phyloP scores from a whole-genome alignment of 106 monocot species.

The Platanthera zijinensis region DNA sequence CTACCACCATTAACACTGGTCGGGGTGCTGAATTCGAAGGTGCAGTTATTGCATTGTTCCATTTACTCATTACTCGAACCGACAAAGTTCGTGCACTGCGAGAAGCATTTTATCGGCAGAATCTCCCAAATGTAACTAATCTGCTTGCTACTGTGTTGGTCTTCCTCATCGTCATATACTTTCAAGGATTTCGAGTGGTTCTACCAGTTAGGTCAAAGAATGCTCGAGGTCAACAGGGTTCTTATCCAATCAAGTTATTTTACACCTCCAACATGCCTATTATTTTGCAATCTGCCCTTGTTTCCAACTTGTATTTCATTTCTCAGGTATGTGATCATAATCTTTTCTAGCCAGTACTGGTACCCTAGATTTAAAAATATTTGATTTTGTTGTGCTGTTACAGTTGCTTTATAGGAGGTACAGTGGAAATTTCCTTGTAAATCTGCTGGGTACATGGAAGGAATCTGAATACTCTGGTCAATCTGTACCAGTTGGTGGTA shows the following conservation, averaged over 20 bases:
- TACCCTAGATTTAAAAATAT: not conserved
- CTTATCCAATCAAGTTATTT: conserved; percentile 33
- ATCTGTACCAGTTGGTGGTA: conserved; percentile 35
- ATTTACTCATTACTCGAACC: conserved; percentile 19
- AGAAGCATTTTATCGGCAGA: conserved; percentile 22
- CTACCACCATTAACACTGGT: conserved; percentile 19
- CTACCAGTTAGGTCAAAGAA: conserved; percentile 39
- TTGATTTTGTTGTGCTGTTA: conserved; percentile 5
- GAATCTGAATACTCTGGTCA: conserved; percentile 45
- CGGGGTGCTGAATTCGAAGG: conserved; percentile 23
- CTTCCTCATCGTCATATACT: conserved; percentile 31
- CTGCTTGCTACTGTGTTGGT: conserved; percentile 19
- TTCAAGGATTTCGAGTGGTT: conserved; percentile 37
- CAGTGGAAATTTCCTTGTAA: conserved; percentile 41
- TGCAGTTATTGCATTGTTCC: conserved; percentile 25
- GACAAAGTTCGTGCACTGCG: conserved; percentile 28
- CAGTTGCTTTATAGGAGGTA: conserved; percentile 39
- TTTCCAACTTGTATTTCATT: conserved; percentile 34
- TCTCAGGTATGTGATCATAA: conserved; percentile 16
- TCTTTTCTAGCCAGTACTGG: not conserved
- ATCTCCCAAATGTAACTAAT: conserved; percentile 30
- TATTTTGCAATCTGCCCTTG: conserved; percentile 37
- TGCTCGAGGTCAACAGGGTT: conserved; percentile 21
- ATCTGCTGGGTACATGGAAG: conserved; percentile 41
- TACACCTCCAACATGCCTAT: conserved; percentile 40